phyloP scores from a whole-genome alignment of 257 asterid species.

The Primulina tabacum region DNA sequence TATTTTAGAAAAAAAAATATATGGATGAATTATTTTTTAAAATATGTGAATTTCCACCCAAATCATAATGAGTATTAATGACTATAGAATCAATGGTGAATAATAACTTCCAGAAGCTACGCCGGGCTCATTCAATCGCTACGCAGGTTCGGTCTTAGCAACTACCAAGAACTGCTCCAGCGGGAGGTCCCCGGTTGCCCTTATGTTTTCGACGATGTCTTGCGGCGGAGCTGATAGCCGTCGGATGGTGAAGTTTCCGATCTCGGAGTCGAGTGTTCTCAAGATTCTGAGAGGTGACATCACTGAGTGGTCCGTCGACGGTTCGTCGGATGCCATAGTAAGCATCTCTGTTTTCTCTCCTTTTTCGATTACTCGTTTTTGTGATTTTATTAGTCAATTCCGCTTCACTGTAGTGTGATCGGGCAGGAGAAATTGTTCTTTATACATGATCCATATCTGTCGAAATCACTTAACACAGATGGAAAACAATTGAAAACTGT shows the following conservation, averaged over 20 bases:
- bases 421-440: too few relatives aligned
- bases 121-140: slow-evolving; percentile 18
- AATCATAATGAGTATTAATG: too few relatives aligned
- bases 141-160: slow-evolving; percentile 23
- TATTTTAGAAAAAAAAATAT: too few relatives aligned
- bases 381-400: too few relatives aligned
- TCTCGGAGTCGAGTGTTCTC: slow-evolving; percentile 51
- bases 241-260: slow-evolving; percentile 36
- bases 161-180: slow-evolving; percentile 17
- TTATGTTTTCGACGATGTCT: slow-evolving; percentile 53
- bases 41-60: too few relatives aligned
- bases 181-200: slow-evolving; percentile 24
- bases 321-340: slow-evolving; percentile 93
- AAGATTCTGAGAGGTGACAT: slow-evolving; percentile 83
- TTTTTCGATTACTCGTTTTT: too few relatives aligned
- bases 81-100: too few relatives aligned
- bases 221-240: slow-evolving; percentile 33
- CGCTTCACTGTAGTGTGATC: too few relatives aligned
- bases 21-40: too few relatives aligned
- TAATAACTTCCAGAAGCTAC: slow-evolving; percentile 5
- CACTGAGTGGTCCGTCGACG: slow-evolving; percentile 79
- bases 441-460: too few relatives aligned
- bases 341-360: slow-evolving; percentile 19
- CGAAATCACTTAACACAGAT: too few relatives aligned
- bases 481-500: too few relatives aligned